Evolutionary conservation across 2,329 filamentous ascomycete genomes (phyloP), one percentile per base, ranked within the genome.

Genomic region (Cercospora citrullina): DNA sequence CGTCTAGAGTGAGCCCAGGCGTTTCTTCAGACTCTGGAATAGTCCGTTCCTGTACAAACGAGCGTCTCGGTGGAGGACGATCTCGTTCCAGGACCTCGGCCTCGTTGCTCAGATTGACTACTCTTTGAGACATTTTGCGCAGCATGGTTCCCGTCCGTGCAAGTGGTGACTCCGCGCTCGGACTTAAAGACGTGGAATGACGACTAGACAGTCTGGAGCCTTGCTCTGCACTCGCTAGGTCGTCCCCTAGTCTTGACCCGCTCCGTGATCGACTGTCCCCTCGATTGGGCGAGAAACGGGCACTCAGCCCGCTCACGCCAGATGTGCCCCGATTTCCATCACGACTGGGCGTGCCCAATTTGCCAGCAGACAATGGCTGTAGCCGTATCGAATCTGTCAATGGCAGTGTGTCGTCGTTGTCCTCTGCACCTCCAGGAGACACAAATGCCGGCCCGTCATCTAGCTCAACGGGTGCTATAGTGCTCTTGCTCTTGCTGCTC

Each of bases 31-130:
- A 21, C 16, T 65, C 55, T 36, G 69, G 61, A n/a, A 51, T 51
- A 5, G 53, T 33, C 6, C 63, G 64, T 59, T 68, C 60, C 30
- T 63, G 68, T 7, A 58, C 58, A 2, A 89, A 73, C 78, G 87
- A 78, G 81, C 90, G 83, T 59, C 87, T 85, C 51, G 87, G 85
- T 26, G 89, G 85, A 62, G 87, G 89, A 70, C 91, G 89, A 77
- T 97, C 93, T 18, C 91, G 89, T 77, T 97, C 93, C 16, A 94
- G 84, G 21, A 92, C 82, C 74, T 97, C 92, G 4, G 90, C 90
- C 75, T 98, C 95, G 77, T 96, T 96, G 80, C 93, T 97, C 74
- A 99, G 87, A 77, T 98, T 98, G 76, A 99, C 95, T 65, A 99
- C 94, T 83, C 95, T 92, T 81, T 97, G 94, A 33, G 96, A 98